These are phyloP conservation scores for Starmerella apis DNA, from an alignment of 805 yeast species.

Conservation along the genomic window DNA sequence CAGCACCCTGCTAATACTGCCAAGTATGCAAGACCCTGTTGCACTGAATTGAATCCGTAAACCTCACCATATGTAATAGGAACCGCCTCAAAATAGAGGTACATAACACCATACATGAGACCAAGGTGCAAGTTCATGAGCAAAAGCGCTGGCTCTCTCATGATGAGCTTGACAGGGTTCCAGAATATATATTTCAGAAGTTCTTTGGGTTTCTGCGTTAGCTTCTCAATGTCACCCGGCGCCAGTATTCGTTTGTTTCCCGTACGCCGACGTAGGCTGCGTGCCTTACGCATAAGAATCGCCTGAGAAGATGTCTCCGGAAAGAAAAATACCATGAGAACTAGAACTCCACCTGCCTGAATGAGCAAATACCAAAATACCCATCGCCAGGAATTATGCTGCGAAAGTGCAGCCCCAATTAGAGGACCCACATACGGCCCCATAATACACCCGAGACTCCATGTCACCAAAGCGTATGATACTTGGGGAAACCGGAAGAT, in stretches of 20 bases:
- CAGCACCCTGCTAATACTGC: constrained; percentile 40
- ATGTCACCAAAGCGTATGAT: constrained; percentile 41
- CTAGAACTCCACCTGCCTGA: constrained; percentile 32
- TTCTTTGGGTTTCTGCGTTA: constrained; percentile 1
- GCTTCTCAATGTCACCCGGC: constrained; percentile 19
- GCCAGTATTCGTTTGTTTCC: constrained; percentile 15
- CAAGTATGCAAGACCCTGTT: constrained; percentile 40
- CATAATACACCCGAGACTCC: constrained; percentile 45
- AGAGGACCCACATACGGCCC: constrained; percentile 52
- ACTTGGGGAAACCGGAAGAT: constrained; percentile 36
- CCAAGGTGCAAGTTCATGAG: constrained; percentile 45
- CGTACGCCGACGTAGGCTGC: constrained; percentile 39
- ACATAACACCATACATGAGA: constrained; percentile 43
- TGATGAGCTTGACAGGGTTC: constrained; percentile 39
- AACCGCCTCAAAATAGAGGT: constrained; percentile 52
- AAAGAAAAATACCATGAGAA: constrained; percentile 34
- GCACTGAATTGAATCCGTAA: constrained; percentile 40
- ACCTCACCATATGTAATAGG: constrained; percentile 44
- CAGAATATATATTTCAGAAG: constrained; percentile 21
- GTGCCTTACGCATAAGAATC: constrained; percentile 40
- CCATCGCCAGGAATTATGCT: constrained; percentile 43
- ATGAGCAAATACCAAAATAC: constrained; percentile 43
- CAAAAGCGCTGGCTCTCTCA: constrained; percentile 46
- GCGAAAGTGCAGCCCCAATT: constrained; percentile 43
- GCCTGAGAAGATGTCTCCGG: constrained; percentile 44